Evolutionary conservation across 192 early-diverging fungal genomes (phyloP).

Genomic region (Cetraspora pellucida): DNA sequence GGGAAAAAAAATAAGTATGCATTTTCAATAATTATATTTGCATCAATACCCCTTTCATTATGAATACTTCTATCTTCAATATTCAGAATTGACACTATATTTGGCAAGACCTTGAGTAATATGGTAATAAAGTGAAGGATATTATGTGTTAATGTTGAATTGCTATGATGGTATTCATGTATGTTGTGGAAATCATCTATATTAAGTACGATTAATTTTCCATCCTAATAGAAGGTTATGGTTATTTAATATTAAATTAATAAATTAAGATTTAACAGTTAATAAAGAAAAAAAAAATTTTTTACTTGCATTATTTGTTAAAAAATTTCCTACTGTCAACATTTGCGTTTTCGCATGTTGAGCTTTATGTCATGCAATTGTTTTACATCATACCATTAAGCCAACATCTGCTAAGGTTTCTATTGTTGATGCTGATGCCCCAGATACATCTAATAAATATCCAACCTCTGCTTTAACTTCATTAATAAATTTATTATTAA

Average conservation of each 20-base stretch:
- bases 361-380: constrained; percentile 8
- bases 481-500: constrained; percentile 2
- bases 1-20: too few relatives aligned
- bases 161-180: constrained; percentile 7
- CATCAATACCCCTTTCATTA: neutral
- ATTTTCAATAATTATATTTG: too few relatives aligned
- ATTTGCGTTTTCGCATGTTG: neutral
- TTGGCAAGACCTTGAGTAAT: neutral
- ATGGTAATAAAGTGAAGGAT: constrained; percentile 7
- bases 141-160: constrained; percentile 6
- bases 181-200: neutral
- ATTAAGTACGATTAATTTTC: neutral
- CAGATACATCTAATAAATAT: neutral
- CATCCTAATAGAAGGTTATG: neutral
- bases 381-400: constrained; percentile 6
- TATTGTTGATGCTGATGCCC: neutral
- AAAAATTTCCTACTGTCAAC: neutral
- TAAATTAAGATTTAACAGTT: neutral
- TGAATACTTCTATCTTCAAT: constrained; percentile 16
- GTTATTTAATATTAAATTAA: neutral
- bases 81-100: neutral
- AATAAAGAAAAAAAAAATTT: neutral
- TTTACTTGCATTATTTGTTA: constrained; percentile 1
- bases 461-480: constrained; percentile 22
- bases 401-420: constrained; percentile 2